phyloP scores from a whole-genome alignment of 495 filamentous ascomycete genomes.

The Penicillium coprophilum region DNA sequence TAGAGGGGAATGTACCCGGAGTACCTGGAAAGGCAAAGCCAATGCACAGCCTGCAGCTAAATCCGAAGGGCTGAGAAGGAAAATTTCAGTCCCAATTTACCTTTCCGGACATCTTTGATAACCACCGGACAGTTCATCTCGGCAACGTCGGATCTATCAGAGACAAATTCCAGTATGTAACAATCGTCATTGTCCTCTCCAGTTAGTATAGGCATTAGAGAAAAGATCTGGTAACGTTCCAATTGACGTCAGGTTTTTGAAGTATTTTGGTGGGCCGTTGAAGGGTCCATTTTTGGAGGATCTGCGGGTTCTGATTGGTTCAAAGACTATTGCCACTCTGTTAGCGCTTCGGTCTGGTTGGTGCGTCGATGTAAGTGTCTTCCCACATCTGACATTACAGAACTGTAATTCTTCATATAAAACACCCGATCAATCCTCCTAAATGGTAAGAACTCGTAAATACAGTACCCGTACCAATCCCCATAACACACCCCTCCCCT shows the following conservation, averaged over 20 bases:
- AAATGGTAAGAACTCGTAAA: constrained; percentile 1
- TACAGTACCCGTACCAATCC: constrained; percentile 18
- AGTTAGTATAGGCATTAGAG: background rate
- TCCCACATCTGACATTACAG: background rate
- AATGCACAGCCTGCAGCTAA: constrained; percentile 15
- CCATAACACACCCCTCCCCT: constrained; percentile 27
- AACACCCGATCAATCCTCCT: background rate
- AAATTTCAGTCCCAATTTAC: background rate
- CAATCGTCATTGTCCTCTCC: constrained; percentile 4
- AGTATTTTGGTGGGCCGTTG: constrained; percentile 5
- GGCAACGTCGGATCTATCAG: background rate
- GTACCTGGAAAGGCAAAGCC: constrained; percentile 7
- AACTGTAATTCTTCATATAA: constrained; percentile 3
- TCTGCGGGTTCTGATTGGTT: constrained; percentile 23
- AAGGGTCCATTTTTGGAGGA: background rate
- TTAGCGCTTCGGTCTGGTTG: constrained; percentile 23
- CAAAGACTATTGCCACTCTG: constrained; percentile 25
- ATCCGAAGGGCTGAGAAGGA: constrained; percentile 7
- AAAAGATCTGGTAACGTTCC: background rate
- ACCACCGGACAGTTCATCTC: no score
- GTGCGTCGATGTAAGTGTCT: constrained; percentile 35
- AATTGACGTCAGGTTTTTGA: constrained; percentile 26
- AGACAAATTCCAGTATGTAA: background rate
- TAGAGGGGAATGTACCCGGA: constrained; percentile 12
- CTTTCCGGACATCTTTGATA: background rate